Base-by-base conservation (phyloP, 2,329 filamentous ascomycete genomes). In the Trichoderma breve region DNA sequence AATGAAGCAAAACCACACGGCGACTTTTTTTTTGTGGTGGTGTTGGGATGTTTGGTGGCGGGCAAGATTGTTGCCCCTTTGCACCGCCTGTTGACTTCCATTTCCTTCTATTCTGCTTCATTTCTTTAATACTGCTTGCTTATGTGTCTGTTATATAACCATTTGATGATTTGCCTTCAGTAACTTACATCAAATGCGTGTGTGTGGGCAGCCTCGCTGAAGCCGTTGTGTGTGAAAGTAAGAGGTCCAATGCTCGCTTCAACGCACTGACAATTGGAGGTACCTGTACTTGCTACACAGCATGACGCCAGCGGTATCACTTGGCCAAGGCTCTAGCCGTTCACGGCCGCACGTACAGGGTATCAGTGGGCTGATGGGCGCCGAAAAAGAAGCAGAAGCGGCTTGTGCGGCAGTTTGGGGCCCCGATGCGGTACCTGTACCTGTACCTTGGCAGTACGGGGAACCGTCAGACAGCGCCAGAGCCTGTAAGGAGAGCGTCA, bases 281-380 rank as follows among this genome's bases (percentile, higher is more conserved):
- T 24, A 53, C 21, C 11, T 53, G 47, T 53, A 53, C 47, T 14
- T 53, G 21, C 21, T 14, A 24, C 47, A 53, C 65, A 36, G 65
- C 65, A 68, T 68, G 65, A 68, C 55, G 55, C 55, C 55, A 68
- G 65, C 53, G 9, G 55, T 60, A 60, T 68, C 65, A 68, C 34
- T 60, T 36, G 63, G 53, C 65, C 34, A 68, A 60, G 36, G 21
- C 65, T 43, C 34, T 60, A 68, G 55, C 65, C 65, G 53, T 47
- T 68, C 57, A 39, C 24, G 53, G 34, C 26, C 28, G 11, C 6
- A 15, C 64, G 36, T 34, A 12, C 55, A 57, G 66, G 53, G 24
- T 24, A 26, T 34, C 8, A 69, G 66, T 69, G 66, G 66, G 55
- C 66, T 69, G 66, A 69, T 61, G 53, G n/a, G 55, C 34, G 51